phyloP scores from a whole-genome alignment of 176 grass and related monocot species.

The Miscanthus lutarioriparius region DNA sequence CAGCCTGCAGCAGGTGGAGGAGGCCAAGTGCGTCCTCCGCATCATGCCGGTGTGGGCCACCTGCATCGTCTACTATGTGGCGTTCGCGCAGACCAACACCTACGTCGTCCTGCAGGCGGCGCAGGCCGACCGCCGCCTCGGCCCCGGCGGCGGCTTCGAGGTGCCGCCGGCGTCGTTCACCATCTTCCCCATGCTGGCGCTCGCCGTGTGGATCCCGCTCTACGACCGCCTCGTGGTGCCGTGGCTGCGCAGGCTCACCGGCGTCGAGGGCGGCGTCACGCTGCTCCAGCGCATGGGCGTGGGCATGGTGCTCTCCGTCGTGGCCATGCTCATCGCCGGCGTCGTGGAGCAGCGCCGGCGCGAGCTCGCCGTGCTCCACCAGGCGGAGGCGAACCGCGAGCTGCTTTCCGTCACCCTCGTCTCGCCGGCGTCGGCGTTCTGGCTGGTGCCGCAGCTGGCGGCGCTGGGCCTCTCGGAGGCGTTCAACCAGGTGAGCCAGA shows the following conservation, averaged over 20 bases:
- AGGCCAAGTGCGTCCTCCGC: constrained; percentile 70
- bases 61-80: constrained; percentile 49
- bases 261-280: constrained; percentile 54
- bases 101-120: constrained; percentile 61
- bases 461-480: constrained; percentile 60
- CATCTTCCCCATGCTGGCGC: constrained; percentile 65
- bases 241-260: constrained; percentile 35
- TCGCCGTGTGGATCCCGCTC: constrained; percentile 66
- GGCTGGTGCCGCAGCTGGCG: constrained; percentile 62
- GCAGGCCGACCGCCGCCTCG: constrained; percentile 56
- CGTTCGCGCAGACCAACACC: constrained; percentile 51
- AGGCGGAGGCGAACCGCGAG: background rate
- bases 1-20: constrained; percentile 71
- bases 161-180: constrained; percentile 59
- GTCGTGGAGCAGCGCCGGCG: constrained; percentile 39
- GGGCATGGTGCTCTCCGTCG: constrained; percentile 50
- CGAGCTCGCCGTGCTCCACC: constrained; percentile 4
- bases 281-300: constrained; percentile 75
- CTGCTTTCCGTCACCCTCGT: background rate
- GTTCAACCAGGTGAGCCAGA: constrained; percentile 68
- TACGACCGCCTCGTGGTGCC: constrained; percentile 63
- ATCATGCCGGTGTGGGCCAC: constrained; percentile 62
- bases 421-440: constrained; percentile 54
- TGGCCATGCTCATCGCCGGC: constrained; percentile 52
- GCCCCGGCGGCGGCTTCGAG: constrained; percentile 15